These are phyloP conservation scores for Grifola frondosa DNA, from an alignment of 1,284 basidiomycete genomes.

Conservation along the genomic window DNA sequence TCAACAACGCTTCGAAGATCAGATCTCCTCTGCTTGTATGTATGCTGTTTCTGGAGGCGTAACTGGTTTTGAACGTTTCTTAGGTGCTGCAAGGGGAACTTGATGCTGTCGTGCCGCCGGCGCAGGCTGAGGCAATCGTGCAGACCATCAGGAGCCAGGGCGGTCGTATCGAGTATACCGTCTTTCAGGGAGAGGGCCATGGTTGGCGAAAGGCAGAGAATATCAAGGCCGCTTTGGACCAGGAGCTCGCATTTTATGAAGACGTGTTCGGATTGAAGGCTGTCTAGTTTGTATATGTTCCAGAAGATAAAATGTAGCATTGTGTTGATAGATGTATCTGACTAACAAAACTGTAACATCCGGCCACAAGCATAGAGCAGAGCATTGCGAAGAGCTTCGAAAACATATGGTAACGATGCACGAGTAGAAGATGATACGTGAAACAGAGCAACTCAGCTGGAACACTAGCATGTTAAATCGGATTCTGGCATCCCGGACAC, in stretches of 20 bases:
- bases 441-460: constrained; percentile 3
- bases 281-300: no score
- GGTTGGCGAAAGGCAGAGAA: constrained; percentile 49
- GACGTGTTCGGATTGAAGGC: constrained; percentile 23
- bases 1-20: constrained; percentile 47
- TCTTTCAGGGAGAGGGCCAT: constrained; percentile 55
- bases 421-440: constrained; percentile 1
- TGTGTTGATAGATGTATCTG: background rate
- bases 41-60: constrained; percentile 2
- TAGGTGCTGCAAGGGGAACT: constrained; percentile 52
- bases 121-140: constrained; percentile 50
- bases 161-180: constrained; percentile 44
- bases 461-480: constrained; percentile 13
- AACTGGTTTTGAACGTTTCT: background rate
- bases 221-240: constrained; percentile 42
- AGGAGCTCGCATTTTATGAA: constrained; percentile 42
- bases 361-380: background rate
- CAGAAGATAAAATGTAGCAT: background rate
- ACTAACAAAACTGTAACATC: background rate
- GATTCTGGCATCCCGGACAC: constrained; percentile 19
- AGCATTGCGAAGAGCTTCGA: background rate
- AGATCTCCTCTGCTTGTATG: constrained; percentile 47
- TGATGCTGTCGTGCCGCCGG: constrained; percentile 47
- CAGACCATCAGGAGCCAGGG: constrained; percentile 38
- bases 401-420: background rate